A percentile compares a stretch with the other conserved stretches of the same genome.
Evolutionary conservation across 257 asterid species (phyloP).

Genomic region (Sherardia arvensis): DNA sequence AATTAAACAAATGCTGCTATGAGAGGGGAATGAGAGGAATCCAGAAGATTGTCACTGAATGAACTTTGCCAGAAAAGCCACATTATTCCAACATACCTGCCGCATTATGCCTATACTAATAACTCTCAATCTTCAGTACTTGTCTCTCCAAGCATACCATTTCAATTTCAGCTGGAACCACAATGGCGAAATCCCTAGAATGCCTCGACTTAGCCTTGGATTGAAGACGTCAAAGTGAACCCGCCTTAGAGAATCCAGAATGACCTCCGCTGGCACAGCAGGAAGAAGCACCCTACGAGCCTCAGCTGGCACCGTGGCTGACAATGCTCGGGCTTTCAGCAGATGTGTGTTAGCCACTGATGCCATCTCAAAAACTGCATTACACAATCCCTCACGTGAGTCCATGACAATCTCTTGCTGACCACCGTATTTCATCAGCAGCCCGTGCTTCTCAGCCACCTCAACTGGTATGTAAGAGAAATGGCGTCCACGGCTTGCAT

Average conservation of each 20-base stretch:
- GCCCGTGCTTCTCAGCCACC: slow-evolving; percentile 70
- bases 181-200: slow-evolving; percentile 69
- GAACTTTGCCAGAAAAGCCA: no score
- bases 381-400: slow-evolving; percentile 51
- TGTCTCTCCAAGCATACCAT: slow-evolving; percentile 82
- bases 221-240: slow-evolving; percentile 83
- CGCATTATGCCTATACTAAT: no score
- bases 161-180: slow-evolving; percentile 80
- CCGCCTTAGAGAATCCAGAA: slow-evolving; percentile 51
- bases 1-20: no score
- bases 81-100: no score
- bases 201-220: slow-evolving; percentile 54
- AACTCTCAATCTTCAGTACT: slow-evolving; percentile 61
- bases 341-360: slow-evolving; percentile 78
- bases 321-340: slow-evolving; percentile 69
- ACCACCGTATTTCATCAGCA: slow-evolving; percentile 43
- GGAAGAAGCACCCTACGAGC: slow-evolving; percentile 72
- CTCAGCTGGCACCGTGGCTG: slow-evolving; percentile 60
- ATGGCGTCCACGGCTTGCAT: slow-evolving; percentile 52
- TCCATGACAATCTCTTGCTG: slow-evolving; percentile 41
- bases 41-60: no score
- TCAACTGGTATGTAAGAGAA: slow-evolving; percentile 52
- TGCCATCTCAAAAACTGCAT: slow-evolving; percentile 83
- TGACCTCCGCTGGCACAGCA: slow-evolving; percentile 69
- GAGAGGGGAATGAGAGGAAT: no score